phyloP scores from a whole-genome alignment of 2,329 filamentous ascomycete species.

The Daldinia sp. region DNA sequence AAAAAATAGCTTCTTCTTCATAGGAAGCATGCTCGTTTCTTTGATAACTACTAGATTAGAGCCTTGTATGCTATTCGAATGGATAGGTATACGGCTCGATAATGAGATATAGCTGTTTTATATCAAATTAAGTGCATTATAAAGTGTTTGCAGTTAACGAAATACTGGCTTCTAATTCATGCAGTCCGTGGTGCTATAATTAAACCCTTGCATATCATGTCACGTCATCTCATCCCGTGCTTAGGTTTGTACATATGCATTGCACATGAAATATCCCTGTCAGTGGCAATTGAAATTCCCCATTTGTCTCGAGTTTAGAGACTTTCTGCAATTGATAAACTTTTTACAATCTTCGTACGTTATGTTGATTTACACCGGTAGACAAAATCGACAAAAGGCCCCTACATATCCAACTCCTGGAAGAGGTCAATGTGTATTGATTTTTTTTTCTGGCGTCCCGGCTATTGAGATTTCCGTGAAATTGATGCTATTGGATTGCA shows the following conservation, averaged over 20 bases:
- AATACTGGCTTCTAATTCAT: slow-evolving; percentile 1
- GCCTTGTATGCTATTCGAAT: background rate
- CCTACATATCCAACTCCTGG: background rate
- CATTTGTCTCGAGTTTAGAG: background rate
- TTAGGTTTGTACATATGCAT: slow-evolving; percentile 18
- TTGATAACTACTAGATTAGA: background rate
- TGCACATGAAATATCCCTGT: slow-evolving; percentile 1
- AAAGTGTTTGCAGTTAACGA: slow-evolving; percentile 11
- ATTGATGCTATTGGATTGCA: slow-evolving; percentile 9
- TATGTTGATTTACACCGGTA: background rate
- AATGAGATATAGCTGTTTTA: background rate
- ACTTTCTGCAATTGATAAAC: background rate
- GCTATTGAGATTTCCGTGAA: slow-evolving; percentile 23
- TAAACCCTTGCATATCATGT: slow-evolving; percentile 31
- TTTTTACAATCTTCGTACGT: background rate
- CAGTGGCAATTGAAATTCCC: slow-evolving; percentile 5
- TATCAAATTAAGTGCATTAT: slow-evolving; percentile 18
- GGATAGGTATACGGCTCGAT: background rate
- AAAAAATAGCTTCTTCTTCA: background rate
- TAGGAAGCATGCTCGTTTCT: background rate
- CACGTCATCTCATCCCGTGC: slow-evolving; percentile 34
- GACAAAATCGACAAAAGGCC: background rate
- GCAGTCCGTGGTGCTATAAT: slow-evolving; percentile 28
- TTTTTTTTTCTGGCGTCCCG: background rate
- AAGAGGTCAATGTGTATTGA: background rate